Base-by-base conservation (phyloP, 1,139 yeast species). In the Zygosaccharomyces sapae region DNA sequence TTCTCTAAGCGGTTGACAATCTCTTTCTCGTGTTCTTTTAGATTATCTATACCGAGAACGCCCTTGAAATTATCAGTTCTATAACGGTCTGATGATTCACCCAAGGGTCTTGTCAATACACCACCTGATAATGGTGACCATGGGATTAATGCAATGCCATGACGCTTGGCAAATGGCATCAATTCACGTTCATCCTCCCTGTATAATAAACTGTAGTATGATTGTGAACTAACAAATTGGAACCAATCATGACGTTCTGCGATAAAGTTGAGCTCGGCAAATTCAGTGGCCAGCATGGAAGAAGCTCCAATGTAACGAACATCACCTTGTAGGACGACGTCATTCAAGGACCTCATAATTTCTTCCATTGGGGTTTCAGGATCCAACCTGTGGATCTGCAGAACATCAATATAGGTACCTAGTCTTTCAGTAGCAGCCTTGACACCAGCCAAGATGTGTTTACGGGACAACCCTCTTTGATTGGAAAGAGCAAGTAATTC, bases 111-210 rank as follows among this genome's bases (percentile, higher is more conserved):
- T 1, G 80, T 69, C 41, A 77, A 63, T 1, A 70, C 35, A 3
- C 81, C 82, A 46, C 73, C 57, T 1, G 79, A 79, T 48, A 67
- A 64, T 10, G 81, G 80, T 1, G 77, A 73, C 71, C 74, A 78
- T 2, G 81, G 81, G 46, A 76, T 70, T 22, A 76, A 49, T 0
- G 76, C 79, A 35, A 76, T 74, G 34, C 59, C 59, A 24, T 56
- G 59, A 38, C 54, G 57, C 29, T 57, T 49, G 13, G 60, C 55
- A 58, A 69, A 77, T 16, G 75, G 77, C 49, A 70, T 75, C 73
- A 76, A 59, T 57, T 77, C 78, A 45, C 73, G 58, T 57, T 77
- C 79, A 50, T 77, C 81, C 57, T 76, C 80, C 33, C 82, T 66
- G 54, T 74, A 67, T 6, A 77, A 46, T 54, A 77, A 65, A 55